Evolutionary conservation across 805 yeast species (phyloP).

Genomic region (Blastobotrys peoriensis): DNA sequence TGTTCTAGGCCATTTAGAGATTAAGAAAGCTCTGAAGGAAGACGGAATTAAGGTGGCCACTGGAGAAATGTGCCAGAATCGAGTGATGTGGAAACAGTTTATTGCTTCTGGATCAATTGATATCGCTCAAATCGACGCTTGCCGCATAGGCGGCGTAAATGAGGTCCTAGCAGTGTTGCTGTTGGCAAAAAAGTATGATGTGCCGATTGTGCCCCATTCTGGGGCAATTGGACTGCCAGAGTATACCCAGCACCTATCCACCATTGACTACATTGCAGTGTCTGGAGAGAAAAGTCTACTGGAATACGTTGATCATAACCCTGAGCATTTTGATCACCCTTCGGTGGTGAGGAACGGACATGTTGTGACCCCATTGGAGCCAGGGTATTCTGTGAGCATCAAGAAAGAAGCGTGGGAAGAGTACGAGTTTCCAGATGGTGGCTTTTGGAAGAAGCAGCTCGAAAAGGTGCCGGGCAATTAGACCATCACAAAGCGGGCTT

Average conservation of each 20-base stretch:
- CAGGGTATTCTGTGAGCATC: conserved; percentile 28
- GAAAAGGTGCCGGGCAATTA: no score
- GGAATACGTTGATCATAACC: conserved; percentile 28
- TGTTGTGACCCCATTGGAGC: conserved; percentile 25
- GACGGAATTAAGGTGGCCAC: conserved; percentile 28
- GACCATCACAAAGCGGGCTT: no score
- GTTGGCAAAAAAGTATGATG: conserved; percentile 26
- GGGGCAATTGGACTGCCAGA: conserved; percentile 30
- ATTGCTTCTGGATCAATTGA: conserved; percentile 25
- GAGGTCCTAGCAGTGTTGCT: conserved; percentile 28
- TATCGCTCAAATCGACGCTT: conserved; percentile 27
- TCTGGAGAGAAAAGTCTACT: conserved; percentile 25
- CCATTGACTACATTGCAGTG: conserved; percentile 26
- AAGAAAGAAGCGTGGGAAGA: conserved; percentile 20
- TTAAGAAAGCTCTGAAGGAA: conserved; percentile 23
- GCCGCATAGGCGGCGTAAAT: conserved; percentile 30
- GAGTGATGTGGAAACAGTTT: conserved; percentile 28
- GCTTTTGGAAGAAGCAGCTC: conserved; percentile 27
- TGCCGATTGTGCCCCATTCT: conserved; percentile 29
- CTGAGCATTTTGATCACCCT: conserved; percentile 25
- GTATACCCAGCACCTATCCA: conserved; percentile 28
- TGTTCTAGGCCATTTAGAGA: conserved; percentile 24
- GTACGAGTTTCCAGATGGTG: conserved; percentile 25
- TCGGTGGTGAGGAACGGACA: conserved; percentile 23
- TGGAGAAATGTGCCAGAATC: conserved; percentile 29